A percentile compares a stretch with the other conserved stretches of the same genome.
Conservation (phyloP, 179 eudicot genomes). For the Silene coronaria region DNA sequence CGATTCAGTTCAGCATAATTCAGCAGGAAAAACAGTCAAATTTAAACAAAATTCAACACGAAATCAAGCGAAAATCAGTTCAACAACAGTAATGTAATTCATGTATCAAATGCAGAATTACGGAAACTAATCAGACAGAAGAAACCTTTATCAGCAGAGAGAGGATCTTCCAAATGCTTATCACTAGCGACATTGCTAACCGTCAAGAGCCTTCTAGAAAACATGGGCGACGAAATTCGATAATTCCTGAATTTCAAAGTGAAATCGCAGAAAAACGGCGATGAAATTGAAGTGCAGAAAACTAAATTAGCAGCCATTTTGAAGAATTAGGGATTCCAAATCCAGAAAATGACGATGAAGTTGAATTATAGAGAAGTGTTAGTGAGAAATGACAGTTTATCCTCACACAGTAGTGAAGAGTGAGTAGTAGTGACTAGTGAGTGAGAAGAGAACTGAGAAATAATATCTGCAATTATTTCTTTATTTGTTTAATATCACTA, state of each 20-base stretch:
- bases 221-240: background rate
- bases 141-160: slow-evolving; percentile 21
- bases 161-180: slow-evolving; percentile 10
- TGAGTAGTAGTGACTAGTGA: background rate
- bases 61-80: background rate
- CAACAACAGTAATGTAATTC: background rate
- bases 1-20: background rate
- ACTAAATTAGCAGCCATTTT: slow-evolving; percentile 27
- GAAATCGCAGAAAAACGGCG: slow-evolving; percentile 18
- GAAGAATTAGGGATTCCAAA: too few relatives aligned
- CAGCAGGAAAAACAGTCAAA: background rate
- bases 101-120: background rate
- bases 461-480: background rate
- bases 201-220: slow-evolving; percentile 14
- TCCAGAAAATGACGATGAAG: too few relatives aligned
- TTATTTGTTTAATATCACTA: background rate
- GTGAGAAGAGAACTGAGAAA: background rate
- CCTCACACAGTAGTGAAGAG: background rate
- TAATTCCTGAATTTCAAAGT: slow-evolving; percentile 10
- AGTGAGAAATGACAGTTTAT: background rate
- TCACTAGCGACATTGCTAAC: slow-evolving; percentile 19
- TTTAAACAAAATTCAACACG: background rate
- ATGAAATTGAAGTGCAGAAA: slow-evolving; percentile 5
- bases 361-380: background rate
- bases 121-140: background rate